Percentiles rank a stretch among this genome's conserved stretches.
Evolutionary conservation across 2,329 filamentous ascomycete genomes (phyloP).

Genomic region (Fusarium tricinctum): DNA sequence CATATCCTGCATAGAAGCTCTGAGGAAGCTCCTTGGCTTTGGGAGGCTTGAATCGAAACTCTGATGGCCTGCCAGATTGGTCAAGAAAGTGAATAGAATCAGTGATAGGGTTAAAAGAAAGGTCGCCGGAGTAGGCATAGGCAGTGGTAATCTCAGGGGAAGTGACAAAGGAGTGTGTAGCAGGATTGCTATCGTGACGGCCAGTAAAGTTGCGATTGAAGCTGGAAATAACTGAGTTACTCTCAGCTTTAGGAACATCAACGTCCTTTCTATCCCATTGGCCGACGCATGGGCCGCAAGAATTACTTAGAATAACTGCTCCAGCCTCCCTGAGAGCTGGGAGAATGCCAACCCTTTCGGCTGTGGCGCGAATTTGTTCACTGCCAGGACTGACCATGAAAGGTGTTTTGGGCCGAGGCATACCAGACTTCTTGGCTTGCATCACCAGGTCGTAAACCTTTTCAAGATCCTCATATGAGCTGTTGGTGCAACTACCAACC

Average conservation of each 20-base stretch:
- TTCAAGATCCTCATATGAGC: slow-evolving; percentile 87
- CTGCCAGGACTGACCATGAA: slow-evolving; percentile 97
- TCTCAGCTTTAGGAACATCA: slow-evolving; percentile 70
- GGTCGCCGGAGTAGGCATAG: slow-evolving; percentile 90
- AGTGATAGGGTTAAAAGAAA: slow-evolving; percentile 95
- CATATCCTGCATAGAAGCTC: background rate
- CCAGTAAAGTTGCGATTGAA: slow-evolving; percentile 63
- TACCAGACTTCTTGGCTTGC: slow-evolving; percentile 89
- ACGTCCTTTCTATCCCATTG: slow-evolving; percentile 92
- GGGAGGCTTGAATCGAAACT: background rate
- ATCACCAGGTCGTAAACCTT: slow-evolving; percentile 84
- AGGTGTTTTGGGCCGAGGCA: slow-evolving; percentile 86
- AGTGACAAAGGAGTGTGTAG: slow-evolving; percentile 72
- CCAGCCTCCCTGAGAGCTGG: slow-evolving; percentile 96
- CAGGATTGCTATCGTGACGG: slow-evolving; percentile 57
- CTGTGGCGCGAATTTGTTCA: slow-evolving; percentile 95
- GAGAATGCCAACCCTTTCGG: slow-evolving; percentile 88
- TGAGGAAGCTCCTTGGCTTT: background rate
- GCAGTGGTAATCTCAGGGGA: slow-evolving; percentile 97
- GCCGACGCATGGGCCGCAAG: slow-evolving; percentile 68
- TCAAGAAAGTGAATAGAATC: slow-evolving; percentile 78
- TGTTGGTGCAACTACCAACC: slow-evolving; percentile 98
- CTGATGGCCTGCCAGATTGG: slow-evolving; percentile 58
- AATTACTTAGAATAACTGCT: slow-evolving; percentile 75
- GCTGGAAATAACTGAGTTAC: slow-evolving; percentile 92